A percentile compares a stretch with the other conserved stretches of the same genome.
Conservation (phyloP, 1,284 basidiomycete species). For the Neotropicomus parvogracilis region DNA sequence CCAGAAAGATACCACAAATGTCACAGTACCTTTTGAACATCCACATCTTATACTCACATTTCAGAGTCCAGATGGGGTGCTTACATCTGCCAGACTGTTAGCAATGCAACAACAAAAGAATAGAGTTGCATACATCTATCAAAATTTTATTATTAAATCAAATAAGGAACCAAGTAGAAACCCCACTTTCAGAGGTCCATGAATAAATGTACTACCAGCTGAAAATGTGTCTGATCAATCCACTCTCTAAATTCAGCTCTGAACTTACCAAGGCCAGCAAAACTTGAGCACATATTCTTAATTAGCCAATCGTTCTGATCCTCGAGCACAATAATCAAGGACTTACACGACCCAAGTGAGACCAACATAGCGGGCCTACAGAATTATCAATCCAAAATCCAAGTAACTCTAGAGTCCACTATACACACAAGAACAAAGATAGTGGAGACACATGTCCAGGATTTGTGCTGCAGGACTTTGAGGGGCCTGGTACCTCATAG, state of each 20-base stretch:
- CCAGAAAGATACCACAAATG: not conserved
- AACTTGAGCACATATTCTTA: not conserved
- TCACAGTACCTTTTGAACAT: not conserved
- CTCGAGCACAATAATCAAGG: not conserved
- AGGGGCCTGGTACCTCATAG: too few relatives aligned
- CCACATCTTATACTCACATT: not conserved
- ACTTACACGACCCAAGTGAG: not conserved
- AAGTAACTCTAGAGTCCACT: not conserved
- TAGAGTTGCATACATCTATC: not conserved
- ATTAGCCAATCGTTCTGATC: not conserved
- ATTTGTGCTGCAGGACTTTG: not conserved
- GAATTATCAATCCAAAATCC: not conserved
- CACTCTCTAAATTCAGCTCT: too few relatives aligned
- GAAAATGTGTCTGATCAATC: not conserved
- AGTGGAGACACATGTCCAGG: not conserved
- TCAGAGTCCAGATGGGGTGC: not conserved
- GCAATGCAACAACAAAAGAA: not conserved
- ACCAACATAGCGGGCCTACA: not conserved
- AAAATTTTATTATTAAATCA: not conserved
- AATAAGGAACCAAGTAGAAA: not conserved
- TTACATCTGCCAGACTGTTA: not conserved
- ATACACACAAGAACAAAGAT: not conserved
- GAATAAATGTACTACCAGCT: constrained; percentile 3
- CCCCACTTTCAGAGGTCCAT: constrained; percentile 3
- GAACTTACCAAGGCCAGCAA: constrained; percentile 1